Evolutionary conservation across 371 early-diverging fungal species (phyloP).

Genomic region (Batkoa obscura): DNA sequence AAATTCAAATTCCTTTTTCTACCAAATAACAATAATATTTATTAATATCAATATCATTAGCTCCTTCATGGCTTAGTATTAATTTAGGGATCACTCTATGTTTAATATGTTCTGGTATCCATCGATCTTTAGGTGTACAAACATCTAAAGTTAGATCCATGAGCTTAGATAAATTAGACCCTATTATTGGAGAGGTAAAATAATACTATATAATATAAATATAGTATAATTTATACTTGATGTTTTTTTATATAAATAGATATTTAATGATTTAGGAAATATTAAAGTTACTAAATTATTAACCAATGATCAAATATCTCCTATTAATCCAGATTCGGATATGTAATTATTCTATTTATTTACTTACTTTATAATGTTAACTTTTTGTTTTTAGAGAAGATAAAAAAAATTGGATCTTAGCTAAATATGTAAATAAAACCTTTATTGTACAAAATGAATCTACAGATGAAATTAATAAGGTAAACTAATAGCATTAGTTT

Average conservation of each 20-base stretch:
- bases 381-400: constrained; percentile 18
- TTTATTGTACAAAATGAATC: constrained; percentile 12
- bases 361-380: background rate
- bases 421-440: constrained; percentile 52
- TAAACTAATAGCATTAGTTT: constrained; percentile 9
- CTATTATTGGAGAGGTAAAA: constrained; percentile 40
- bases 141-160: constrained; percentile 74
- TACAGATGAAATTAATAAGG: background rate
- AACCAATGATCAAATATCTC: background rate
- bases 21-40: background rate
- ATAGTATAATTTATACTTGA: background rate
- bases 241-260: too few relatives aligned
- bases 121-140: constrained; percentile 89
- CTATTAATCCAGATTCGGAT: background rate
- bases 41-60: constrained; percentile 8
- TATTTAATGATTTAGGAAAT: constrained; percentile 36
- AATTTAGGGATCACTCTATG: constrained; percentile 86
- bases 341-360: background rate
- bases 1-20: background rate
- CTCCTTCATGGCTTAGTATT: constrained; percentile 84
- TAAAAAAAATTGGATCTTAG: constrained; percentile 43
- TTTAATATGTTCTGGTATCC: constrained; percentile 92
- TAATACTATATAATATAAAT: background rate
- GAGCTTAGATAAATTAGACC: constrained; percentile 75
- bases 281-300: constrained; percentile 38